Evolutionary conservation across 1,284 basidiomycete genomes (phyloP).

Genomic region (Mixia osmundae): DNA sequence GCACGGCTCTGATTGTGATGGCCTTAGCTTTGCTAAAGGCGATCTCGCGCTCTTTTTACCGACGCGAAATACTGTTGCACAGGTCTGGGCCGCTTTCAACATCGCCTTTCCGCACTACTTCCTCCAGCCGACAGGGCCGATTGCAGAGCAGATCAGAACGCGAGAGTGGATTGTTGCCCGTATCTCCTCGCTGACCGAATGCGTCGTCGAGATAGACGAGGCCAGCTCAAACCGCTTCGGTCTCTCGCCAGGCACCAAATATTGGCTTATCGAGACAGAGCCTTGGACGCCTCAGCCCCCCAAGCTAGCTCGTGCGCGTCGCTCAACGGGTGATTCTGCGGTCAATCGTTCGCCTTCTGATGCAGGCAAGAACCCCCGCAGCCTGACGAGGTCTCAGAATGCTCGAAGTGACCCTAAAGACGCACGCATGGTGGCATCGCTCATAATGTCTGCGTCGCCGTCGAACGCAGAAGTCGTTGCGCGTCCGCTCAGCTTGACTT

Average conservation of each 20-base stretch:
- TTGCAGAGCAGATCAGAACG: constrained; percentile 41
- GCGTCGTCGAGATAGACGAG: constrained; percentile 17
- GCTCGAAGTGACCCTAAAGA: no score
- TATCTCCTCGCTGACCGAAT: constrained; percentile 21
- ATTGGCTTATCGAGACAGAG: constrained; percentile 7
- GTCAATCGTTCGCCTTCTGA: no score
- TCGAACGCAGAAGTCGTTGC: no score
- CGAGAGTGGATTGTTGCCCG: constrained; percentile 24
- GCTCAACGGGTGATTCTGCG: no score
- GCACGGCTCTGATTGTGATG: background rate
- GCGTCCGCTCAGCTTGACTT: no score
- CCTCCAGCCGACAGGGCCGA: constrained; percentile 55
- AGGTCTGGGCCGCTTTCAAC: constrained; percentile 95
- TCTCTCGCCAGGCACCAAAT: constrained; percentile 6
- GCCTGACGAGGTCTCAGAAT: no score
- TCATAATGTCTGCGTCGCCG: no score
- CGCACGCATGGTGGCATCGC: no score
- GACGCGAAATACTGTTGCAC: constrained; percentile 61
- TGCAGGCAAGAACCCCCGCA: no score
- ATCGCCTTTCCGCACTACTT: constrained; percentile 83
- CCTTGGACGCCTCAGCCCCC: constrained; percentile 3
- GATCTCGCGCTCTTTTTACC: constrained; percentile 88
- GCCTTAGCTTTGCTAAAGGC: constrained; percentile 47
- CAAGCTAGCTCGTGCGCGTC: no score
- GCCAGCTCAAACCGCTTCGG: constrained; percentile 5